Conservation (phyloP, 202 grass and related monocot species). For the Alloteropsis angusta region DNA sequence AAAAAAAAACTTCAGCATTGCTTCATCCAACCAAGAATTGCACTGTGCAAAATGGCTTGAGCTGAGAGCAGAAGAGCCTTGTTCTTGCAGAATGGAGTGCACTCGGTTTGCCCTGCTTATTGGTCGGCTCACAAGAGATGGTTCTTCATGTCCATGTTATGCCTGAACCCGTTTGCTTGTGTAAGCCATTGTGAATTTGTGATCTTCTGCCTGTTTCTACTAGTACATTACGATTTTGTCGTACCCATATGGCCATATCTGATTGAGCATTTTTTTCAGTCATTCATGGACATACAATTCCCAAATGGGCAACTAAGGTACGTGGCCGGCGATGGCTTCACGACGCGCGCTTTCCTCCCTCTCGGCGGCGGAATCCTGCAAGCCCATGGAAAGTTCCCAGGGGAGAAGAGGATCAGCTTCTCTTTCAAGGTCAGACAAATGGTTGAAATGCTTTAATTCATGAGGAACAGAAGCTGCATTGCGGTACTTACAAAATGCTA, state of each 20-base stretch:
- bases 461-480: not conserved
- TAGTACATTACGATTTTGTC: not conserved
- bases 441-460: not conserved
- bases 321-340: slow-evolving; percentile 46
- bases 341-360: slow-evolving; percentile 30
- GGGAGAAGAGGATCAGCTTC: slow-evolving; percentile 59
- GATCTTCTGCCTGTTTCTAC: not conserved
- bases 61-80: not conserved
- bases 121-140: slow-evolving; percentile 58
- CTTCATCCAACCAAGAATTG: not conserved
- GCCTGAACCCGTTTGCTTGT: slow-evolving; percentile 51
- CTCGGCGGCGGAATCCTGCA: slow-evolving; percentile 41
- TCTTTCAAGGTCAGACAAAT: slow-evolving; percentile 44
- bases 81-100: slow-evolving; percentile 46
- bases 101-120: slow-evolving; percentile 60
- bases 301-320: slow-evolving; percentile 60
- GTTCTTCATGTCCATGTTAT: slow-evolving; percentile 72
- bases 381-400: slow-evolving; percentile 48
- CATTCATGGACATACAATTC: slow-evolving; percentile 65
- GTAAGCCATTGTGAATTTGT: slow-evolving; percentile 15
- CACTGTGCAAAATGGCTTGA: not conserved
- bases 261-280: slow-evolving; percentile 20
- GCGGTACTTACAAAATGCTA: not conserved
- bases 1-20: not conserved
- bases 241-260: not conserved